phyloP scores from a whole-genome alignment of 371 early-diverging fungal genomes.

The Apophysomyces trapeziformis region DNA sequence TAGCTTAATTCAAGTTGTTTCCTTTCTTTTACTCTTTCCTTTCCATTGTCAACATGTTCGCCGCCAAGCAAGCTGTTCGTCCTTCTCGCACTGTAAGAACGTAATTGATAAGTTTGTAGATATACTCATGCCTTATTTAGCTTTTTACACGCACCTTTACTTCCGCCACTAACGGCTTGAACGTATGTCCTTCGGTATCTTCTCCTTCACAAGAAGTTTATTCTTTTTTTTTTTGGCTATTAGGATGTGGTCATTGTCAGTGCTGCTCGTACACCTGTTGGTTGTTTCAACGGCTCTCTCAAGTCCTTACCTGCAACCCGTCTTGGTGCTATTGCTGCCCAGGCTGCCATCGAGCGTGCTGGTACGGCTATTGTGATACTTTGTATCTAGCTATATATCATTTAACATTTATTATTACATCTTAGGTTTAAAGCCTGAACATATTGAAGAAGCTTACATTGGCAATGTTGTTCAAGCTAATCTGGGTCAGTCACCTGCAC shows the following conservation, averaged over 20 bases:
- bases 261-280: slow-evolving; percentile 78
- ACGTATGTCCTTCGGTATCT: slow-evolving; percentile 27
- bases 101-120: neutral
- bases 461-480: slow-evolving; percentile 90
- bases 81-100: slow-evolving; percentile 27
- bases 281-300: slow-evolving; percentile 72
- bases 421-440: slow-evolving; percentile 63
- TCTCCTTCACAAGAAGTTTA: neutral
- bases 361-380: slow-evolving; percentile 30
- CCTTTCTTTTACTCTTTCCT: slow-evolving; percentile 10
- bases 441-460: slow-evolving; percentile 89
- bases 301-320: slow-evolving; percentile 67
- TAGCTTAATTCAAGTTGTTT: slow-evolving; percentile 9
- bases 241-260: slow-evolving; percentile 67
- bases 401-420: no score
- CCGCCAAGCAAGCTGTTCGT: slow-evolving; percentile 26
- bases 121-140: slow-evolving; percentile 11
- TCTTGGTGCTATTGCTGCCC: slow-evolving; percentile 76
- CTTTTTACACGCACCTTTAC: slow-evolving; percentile 39
- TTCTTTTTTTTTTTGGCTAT: neutral
- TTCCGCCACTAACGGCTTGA: slow-evolving; percentile 36
- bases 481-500: slow-evolving; percentile 86
- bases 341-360: slow-evolving; percentile 69
- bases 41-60: slow-evolving; percentile 26
- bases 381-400: neutral